Evolutionary conservation across 2,329 filamentous ascomycete genomes (phyloP), one percentile per base, ranked within the genome.

Genomic region (Neofusicoccum laricinum): DNA sequence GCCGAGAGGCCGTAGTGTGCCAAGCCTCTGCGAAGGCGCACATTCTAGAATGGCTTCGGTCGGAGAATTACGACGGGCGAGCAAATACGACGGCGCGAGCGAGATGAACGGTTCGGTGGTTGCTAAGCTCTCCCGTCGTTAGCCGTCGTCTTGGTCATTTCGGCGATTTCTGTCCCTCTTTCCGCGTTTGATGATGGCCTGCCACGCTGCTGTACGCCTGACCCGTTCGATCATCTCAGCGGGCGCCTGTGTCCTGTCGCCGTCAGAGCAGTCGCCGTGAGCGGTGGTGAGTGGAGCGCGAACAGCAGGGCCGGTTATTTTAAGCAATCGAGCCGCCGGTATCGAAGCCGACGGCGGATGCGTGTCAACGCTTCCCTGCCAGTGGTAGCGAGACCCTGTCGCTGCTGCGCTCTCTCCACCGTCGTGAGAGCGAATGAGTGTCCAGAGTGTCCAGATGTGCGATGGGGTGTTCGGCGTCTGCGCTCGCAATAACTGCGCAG

Each of bases 1-100:
- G 55, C 17, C 55, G 41, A 46, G 15, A 14, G 40, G 41, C 55
- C 55, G 55, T 59, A 59, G 55, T 59, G 55, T 59, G 46, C 55
- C 55, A 21, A n/a, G 17, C 43, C 5, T 17, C 12, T n/a, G 8
- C 17, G n/a, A 38, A 38, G n/a, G 38, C 41, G 43, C 41, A 34
- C 55, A 8, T 19, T 59, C 55, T 19, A 34, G 25, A 59, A 36
- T 59, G 40, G 30, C 10, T 32, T 21, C n/a, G 53, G 30, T 46
- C 41, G 41, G 41, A 46, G 5, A 38, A 59, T 59, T 34, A 50
- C 32, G 25, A 21, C 7, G 15, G 19, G 25, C 17, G 21, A 7
- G 50, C 34, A 53, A 41, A 19, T n/a, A 53, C 40, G 30, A n/a
- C 41, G 55, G 55, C 30, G 40, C 21, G 25, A 15, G 34, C 53